Evolutionary conservation across 345 rosid genomes (phyloP).

Genomic region (Eucalyptus leucophloia): DNA sequence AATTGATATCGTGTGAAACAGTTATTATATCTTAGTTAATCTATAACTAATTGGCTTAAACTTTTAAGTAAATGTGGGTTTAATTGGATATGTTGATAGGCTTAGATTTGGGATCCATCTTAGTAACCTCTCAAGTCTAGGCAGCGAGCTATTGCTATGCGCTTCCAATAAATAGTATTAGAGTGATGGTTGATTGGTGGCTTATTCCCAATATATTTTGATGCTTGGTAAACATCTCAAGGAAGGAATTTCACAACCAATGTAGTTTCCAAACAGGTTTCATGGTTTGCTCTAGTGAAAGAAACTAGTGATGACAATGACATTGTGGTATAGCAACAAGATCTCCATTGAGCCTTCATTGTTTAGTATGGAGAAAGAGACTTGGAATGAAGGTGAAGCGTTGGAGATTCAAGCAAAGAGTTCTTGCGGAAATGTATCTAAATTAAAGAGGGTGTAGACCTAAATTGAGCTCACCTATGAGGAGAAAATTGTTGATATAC

Average conservation of each 20-base stretch:
- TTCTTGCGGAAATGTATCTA: background rate
- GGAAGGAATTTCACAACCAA: background rate
- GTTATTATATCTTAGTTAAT: background rate
- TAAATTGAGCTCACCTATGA: background rate
- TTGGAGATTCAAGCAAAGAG: background rate
- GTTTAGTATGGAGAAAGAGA: background rate
- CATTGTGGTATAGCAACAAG: background rate
- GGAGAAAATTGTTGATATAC: background rate
- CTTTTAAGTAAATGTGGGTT: background rate
- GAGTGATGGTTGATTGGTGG: background rate
- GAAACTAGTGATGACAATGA: background rate
- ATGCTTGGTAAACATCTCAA: background rate
- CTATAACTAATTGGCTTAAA: background rate
- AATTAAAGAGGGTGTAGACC: background rate
- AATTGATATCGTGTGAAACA: background rate
- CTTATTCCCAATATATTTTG: background rate
- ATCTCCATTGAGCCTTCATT: background rate
- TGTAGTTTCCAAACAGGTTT: background rate
- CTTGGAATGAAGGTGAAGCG: background rate
- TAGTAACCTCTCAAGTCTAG: background rate
- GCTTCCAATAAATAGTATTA: background rate
- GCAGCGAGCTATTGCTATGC: background rate
- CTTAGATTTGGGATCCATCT: background rate
- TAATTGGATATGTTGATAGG: background rate
- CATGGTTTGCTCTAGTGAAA: background rate